Percentiles rank a stretch among this genome's conserved stretches.
Evolutionary conservation across 345 rosid species (phyloP).

Genomic region (Murraya paniculata): DNA sequence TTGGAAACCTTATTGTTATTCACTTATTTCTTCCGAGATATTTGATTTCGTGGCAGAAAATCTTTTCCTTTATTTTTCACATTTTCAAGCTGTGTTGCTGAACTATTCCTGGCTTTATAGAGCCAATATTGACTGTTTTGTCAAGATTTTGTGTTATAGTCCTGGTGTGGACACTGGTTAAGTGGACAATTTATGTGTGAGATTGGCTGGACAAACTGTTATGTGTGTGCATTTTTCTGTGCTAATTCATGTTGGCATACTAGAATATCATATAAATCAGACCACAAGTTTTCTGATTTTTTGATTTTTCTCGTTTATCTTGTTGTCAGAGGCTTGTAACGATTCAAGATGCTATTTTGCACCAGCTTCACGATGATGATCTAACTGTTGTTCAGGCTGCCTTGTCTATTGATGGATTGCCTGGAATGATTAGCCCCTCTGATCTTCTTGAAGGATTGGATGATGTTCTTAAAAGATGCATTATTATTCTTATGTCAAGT

Average conservation of each 20-base stretch:
- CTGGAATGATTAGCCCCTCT: slow-evolving; percentile 44
- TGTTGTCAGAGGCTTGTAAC: slow-evolving; percentile 56
- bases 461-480: slow-evolving; percentile 53
- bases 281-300: not conserved
- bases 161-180: not conserved
- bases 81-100: not conserved
- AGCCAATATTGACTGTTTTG: not conserved
- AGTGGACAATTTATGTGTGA: not conserved
- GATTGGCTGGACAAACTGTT: not conserved
- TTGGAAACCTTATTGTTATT: not conserved
- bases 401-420: slow-evolving; percentile 58
- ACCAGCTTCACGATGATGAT: slow-evolving; percentile 81
- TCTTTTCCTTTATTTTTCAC: not conserved
- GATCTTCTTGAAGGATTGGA: slow-evolving; percentile 59
- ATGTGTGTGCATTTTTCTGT: not conserved
- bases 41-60: not conserved
- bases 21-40: not conserved
- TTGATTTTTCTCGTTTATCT: not conserved
- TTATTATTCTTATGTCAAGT: slow-evolving; percentile 50
- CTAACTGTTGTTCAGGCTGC: slow-evolving; percentile 73
- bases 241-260: not conserved
- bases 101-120: not conserved
- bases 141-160: not conserved
- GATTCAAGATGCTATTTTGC: slow-evolving; percentile 62
- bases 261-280: not conserved